Evolutionary conservation across 2,329 filamentous ascomycete genomes (phyloP).

Genomic region (Fusarium goolgardi): DNA sequence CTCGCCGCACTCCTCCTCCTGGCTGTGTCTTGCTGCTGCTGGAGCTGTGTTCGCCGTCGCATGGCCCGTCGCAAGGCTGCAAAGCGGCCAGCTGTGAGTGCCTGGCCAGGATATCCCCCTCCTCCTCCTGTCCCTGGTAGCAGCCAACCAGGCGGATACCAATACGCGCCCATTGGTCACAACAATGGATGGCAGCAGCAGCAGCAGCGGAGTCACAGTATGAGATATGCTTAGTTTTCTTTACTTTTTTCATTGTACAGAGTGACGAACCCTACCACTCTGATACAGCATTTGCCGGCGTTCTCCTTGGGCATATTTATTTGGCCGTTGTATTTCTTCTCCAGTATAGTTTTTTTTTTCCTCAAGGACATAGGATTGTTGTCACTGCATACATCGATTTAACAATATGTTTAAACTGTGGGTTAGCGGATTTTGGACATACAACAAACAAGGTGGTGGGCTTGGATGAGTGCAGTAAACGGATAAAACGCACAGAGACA

Average conservation of each 20-base stretch:
- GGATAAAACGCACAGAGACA: slow-evolving; percentile 11
- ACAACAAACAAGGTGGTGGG: slow-evolving; percentile 13
- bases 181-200: slow-evolving; percentile 33
- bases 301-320: slow-evolving; percentile 29
- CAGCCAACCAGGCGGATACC: slow-evolving; percentile 33
- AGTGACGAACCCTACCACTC: neutral
- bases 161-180: slow-evolving; percentile 38
- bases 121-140: slow-evolving; percentile 1
- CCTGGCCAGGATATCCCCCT: slow-evolving; percentile 43
- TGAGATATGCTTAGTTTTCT: slow-evolving; percentile 49
- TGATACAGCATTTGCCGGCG: slow-evolving; percentile 41
- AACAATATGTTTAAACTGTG: slow-evolving; percentile 8
- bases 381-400: slow-evolving; percentile 5
- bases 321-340: slow-evolving; percentile 6
- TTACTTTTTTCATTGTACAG: neutral
- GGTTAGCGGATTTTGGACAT: slow-evolving; percentile 16
- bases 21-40: slow-evolving; percentile 74
- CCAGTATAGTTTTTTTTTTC: slow-evolving; percentile 5
- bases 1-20: slow-evolving; percentile 80
- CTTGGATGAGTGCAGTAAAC: slow-evolving; percentile 1
- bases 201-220: slow-evolving; percentile 40
- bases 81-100: slow-evolving; percentile 45
- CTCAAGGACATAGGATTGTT: neutral
- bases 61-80: slow-evolving; percentile 40
- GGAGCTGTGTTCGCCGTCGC: slow-evolving; percentile 56